Evolutionary conservation across 139 green algal genomes (phyloP).

Genomic region (Dunaliella primolecta): DNA sequence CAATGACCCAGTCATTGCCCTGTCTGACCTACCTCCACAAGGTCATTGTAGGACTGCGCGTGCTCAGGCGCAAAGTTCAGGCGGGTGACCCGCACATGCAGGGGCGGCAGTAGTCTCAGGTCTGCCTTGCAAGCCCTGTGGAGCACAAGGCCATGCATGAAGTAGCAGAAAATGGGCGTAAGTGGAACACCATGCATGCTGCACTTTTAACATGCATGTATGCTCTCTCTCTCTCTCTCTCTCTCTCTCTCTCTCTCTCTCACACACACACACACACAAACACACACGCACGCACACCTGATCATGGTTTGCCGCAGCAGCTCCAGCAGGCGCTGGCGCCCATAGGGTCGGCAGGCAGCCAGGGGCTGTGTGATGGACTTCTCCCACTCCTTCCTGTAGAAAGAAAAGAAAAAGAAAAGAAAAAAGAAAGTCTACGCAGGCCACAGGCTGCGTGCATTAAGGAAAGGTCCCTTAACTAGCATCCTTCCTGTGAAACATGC

Average conservation of each 20-base stretch:
- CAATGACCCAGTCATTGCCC: not conserved
- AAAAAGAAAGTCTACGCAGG: too few species aligned
- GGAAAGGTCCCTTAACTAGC: too few species aligned
- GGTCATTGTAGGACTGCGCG: slow-evolving; percentile 82
- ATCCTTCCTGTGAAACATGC: too few species aligned
- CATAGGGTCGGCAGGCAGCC: slow-evolving; percentile 41
- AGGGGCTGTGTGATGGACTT: slow-evolving; percentile 66
- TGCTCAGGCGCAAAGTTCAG: slow-evolving; percentile 82
- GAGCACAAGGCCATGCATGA: not conserved
- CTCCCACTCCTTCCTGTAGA: slow-evolving; percentile 48
- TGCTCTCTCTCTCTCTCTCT: not conserved
- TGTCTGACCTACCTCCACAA: slow-evolving; percentile 57
- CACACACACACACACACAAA: not conserved
- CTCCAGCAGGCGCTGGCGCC: slow-evolving; percentile 54
- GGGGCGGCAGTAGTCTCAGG: slow-evolving; percentile 63
- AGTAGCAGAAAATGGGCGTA: not conserved
- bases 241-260: too few species aligned
- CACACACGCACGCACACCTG: slow-evolving; percentile 28
- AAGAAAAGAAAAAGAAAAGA: slow-evolving; percentile 16
- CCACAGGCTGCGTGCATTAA: too few species aligned
- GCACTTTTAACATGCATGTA: not conserved
- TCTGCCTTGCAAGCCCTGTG: slow-evolving; percentile 75
- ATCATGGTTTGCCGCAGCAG: slow-evolving; percentile 78
- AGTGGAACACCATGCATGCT: not conserved
- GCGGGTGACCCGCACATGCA: slow-evolving; percentile 41